A percentile compares a stretch with the other conserved stretches of the same genome.
phyloP scores from a whole-genome alignment of 1,139 yeast species.

The Nakaseomyces bracarensis region DNA sequence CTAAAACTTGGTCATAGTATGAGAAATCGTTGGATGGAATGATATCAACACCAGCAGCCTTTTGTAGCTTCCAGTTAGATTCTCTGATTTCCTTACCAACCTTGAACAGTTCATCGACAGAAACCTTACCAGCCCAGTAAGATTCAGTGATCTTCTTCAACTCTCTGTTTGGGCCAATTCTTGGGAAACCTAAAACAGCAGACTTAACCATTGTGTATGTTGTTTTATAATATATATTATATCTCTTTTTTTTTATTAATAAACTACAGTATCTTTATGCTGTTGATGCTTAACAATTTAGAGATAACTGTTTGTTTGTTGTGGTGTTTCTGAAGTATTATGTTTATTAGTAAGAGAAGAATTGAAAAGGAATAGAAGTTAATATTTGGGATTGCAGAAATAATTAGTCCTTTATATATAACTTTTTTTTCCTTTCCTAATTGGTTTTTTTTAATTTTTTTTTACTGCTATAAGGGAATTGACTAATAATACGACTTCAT shows the following conservation, averaged over 20 bases:
- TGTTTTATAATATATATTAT: background rate
- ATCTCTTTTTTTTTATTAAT: background rate
- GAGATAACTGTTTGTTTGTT: background rate
- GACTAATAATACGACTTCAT: too few relatives aligned
- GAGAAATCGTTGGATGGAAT: conserved; percentile 98
- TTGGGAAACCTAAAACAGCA: conserved; percentile 98
- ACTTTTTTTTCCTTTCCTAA: background rate
- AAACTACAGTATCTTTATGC: conserved; percentile 2
- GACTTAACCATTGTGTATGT: conserved; percentile 70
- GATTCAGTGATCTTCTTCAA: conserved; percentile 97
- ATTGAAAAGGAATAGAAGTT: background rate
- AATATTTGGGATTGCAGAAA: background rate
- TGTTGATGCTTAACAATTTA: background rate
- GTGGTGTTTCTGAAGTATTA: too few relatives aligned
- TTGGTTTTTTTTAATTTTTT: too few relatives aligned
- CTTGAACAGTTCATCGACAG: conserved; percentile 77
- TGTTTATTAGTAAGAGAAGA: too few relatives aligned
- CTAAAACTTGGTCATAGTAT: conserved; percentile 94
- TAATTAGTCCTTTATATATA: background rate
- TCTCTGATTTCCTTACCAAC: conserved; percentile 95
- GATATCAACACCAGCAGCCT: conserved; percentile 94
- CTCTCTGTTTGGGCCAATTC: conserved; percentile 98
- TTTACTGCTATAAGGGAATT: background rate
- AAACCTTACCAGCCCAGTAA: conserved; percentile 93
- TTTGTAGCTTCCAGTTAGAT: conserved; percentile 95